phyloP scores from a whole-genome alignment of 2,329 filamentous ascomycete genomes.

The Colletotrichum phormii region DNA sequence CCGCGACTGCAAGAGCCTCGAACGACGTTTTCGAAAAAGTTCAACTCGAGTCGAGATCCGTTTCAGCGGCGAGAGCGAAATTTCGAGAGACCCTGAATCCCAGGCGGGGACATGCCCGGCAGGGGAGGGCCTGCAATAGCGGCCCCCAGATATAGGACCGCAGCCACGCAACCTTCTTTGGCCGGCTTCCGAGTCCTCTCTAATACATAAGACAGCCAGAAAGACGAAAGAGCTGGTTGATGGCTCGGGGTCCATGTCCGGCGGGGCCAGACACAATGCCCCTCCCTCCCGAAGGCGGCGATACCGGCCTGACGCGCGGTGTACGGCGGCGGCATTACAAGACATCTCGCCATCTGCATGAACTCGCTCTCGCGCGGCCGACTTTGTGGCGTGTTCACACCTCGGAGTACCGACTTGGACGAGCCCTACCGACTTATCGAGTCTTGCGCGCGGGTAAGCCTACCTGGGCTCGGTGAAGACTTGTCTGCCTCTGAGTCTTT shows the following conservation, averaged over 20 bases:
- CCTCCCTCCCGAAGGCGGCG: conserved; percentile 7
- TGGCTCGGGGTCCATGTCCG: not conserved
- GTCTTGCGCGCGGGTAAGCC: too few species aligned
- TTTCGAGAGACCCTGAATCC: not conserved
- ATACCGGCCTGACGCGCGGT: conserved; percentile 13
- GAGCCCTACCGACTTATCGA: not conserved
- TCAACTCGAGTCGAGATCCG: conserved; percentile 22
- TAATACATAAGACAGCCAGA: not conserved
- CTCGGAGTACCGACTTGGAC: not conserved
- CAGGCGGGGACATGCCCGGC: not conserved
- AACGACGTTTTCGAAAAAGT: conserved; percentile 7
- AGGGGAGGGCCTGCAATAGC: conserved; percentile 27
- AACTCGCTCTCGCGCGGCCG: not conserved
- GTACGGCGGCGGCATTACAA: conserved; percentile 20
- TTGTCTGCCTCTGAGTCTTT: not conserved
- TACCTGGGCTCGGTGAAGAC: not conserved
- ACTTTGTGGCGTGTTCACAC: not conserved
- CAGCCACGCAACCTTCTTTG: not conserved
- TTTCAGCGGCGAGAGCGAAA: conserved; percentile 25
- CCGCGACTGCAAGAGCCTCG: conserved; percentile 26
- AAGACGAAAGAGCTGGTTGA: not conserved
- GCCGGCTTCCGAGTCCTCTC: not conserved
- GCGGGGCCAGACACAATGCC: conserved; percentile 10
- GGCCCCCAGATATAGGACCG: not conserved
- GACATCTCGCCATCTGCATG: conserved; percentile 10